Conservation (phyloP, 176 grass and related monocot genomes). For the Miscanthus lutarioriparius region DNA sequence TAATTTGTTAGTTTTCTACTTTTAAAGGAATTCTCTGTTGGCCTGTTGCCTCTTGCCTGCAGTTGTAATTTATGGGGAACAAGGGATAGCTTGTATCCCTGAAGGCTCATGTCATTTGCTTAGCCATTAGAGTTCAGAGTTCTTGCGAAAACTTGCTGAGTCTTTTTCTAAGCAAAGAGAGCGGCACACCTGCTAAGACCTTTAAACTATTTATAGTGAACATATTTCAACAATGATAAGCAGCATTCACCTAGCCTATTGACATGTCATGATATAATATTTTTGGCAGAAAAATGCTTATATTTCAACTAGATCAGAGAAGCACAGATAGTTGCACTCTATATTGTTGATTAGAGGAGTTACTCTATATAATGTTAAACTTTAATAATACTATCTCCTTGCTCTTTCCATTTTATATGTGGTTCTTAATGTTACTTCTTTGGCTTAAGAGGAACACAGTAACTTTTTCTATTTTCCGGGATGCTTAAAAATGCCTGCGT, state of each 20-base stretch:
- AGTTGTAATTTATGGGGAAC: neutral
- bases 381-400: neutral
- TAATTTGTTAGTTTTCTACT: conserved; percentile 45
- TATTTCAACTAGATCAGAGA: neutral
- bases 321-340: conserved; percentile 1
- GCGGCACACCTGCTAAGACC: neutral
- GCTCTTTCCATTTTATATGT: neutral
- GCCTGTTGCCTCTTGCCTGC: neutral
- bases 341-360: neutral
- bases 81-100: neutral
- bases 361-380: neutral
- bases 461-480: neutral
- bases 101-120: neutral
- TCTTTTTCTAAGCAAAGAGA: conserved; percentile 12
- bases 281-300: neutral
- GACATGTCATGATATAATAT: neutral
- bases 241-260: conserved; percentile 17
- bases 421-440: conserved; percentile 15
- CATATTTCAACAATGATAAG: neutral
- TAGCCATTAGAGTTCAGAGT: neutral
- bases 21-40: conserved; percentile 12
- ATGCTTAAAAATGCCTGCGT: neutral
- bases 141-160: neutral
- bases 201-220: neutral
- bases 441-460: neutral